These are phyloP conservation scores for Juglanconis oblonga DNA, from an alignment of 2,329 filamentous ascomycete species.

Conservation along the genomic window DNA sequence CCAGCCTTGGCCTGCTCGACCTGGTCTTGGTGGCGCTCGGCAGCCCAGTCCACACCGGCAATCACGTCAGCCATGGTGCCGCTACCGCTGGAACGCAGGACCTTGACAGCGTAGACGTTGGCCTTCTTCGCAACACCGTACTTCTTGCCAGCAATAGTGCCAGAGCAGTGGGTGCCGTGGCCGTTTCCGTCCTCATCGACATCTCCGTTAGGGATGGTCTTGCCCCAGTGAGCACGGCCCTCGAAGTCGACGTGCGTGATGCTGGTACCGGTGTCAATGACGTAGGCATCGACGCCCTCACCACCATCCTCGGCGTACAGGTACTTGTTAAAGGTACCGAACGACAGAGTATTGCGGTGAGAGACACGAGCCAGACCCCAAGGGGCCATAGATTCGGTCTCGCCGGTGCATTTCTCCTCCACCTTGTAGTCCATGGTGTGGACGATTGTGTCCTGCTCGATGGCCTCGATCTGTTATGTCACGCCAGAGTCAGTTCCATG, in stretches of 20 bases:
- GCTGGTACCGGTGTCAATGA: slow-evolving; percentile 98
- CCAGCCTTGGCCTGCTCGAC: slow-evolving; percentile 77
- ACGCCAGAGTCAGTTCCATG: not conserved
- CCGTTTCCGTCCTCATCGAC: slow-evolving; percentile 92
- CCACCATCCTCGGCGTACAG: slow-evolving; percentile 85
- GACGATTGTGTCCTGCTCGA: slow-evolving; percentile 92
- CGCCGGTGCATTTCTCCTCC: slow-evolving; percentile 45
- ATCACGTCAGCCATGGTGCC: slow-evolving; percentile 99
- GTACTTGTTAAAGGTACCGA: slow-evolving; percentile 98
- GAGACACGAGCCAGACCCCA: slow-evolving; percentile 99
- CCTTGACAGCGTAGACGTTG: slow-evolving; percentile 94
- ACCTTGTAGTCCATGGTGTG: slow-evolving; percentile 64
- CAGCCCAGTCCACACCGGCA: slow-evolving; percentile 95
- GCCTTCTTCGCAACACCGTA: slow-evolving; percentile 99
- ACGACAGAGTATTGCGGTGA: slow-evolving; percentile 81
- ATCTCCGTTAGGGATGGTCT: slow-evolving; percentile 86
- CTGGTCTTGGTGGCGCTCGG: slow-evolving; percentile 72
- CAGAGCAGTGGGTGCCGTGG: slow-evolving; percentile 98
- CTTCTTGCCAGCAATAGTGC: slow-evolving; percentile 96
- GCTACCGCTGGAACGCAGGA: slow-evolving; percentile 93
- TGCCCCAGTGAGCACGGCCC: slow-evolving; percentile 92
- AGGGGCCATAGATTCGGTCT: slow-evolving; percentile 87
- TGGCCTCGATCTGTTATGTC: slow-evolving; percentile 76
- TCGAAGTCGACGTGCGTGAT: slow-evolving; percentile 93
- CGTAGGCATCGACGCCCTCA: slow-evolving; percentile 97